Percentiles rank a stretch among this genome's conserved stretches.
Evolutionary conservation across 2,329 filamentous ascomycete genomes (phyloP).

Genomic region (Botrytis fabae): DNA sequence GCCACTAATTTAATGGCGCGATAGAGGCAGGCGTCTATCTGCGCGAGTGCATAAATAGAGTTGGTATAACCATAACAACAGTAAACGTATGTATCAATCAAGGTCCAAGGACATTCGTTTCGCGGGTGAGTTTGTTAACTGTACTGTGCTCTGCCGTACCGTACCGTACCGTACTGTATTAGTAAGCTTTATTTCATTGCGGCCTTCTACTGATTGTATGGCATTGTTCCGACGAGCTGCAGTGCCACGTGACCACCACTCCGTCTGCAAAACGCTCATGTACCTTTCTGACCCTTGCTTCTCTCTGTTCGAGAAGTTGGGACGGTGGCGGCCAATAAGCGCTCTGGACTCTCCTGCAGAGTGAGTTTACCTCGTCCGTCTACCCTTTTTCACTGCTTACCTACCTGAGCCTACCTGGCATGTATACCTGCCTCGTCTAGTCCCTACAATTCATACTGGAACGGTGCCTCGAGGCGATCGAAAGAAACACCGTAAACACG

Average conservation of each 20-base stretch:
- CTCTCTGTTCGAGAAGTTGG: background rate
- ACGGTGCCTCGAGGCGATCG: background rate
- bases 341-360: background rate
- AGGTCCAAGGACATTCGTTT: background rate
- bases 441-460: background rate
- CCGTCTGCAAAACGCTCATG: background rate
- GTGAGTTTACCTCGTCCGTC: background rate
- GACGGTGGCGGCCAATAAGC: background rate
- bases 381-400: background rate
- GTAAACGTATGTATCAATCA: background rate
- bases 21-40: background rate
- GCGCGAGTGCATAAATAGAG: background rate
- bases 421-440: background rate
- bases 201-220: too few species aligned
- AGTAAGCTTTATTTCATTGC: background rate
- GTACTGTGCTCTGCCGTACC: background rate
- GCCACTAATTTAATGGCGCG: background rate
- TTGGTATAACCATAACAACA: background rate
- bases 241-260: background rate
- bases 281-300: conserved; percentile 12
- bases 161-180: too few species aligned
- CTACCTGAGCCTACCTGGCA: background rate
- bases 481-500: background rate
- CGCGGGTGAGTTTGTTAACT: background rate
- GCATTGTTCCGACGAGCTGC: background rate